Percentiles rank a stretch among this genome's conserved stretches.
Evolutionary conservation across 129 eudicot species (phyloP).

Genomic region (Artemisia annua): DNA sequence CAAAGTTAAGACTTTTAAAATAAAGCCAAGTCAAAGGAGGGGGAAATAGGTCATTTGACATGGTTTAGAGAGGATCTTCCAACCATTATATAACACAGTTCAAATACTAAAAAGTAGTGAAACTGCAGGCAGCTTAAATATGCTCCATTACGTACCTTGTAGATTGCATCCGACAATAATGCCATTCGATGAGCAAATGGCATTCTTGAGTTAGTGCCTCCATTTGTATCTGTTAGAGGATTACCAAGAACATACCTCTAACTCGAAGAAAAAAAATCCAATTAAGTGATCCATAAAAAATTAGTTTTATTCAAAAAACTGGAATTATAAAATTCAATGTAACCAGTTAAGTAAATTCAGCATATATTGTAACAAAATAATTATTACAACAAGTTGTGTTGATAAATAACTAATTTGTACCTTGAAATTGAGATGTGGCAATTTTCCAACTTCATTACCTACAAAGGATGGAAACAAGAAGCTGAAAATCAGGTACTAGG

Average conservation of each 20-base stretch:
- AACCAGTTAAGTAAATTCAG: not conserved
- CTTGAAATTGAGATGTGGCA: conserved; percentile 12
- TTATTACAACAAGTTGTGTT: too few relatives aligned
- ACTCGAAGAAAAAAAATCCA: not conserved
- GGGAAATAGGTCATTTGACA: too few relatives aligned
- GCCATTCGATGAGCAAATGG: conserved; percentile 30
- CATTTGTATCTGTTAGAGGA: conserved; percentile 16
- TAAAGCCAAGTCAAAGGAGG: too few relatives aligned
- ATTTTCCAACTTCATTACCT: conserved; percentile 21
- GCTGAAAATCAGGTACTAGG: not conserved
- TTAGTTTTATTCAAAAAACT: not conserved
- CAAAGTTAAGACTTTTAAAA: too few relatives aligned
- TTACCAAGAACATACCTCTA: conserved; percentile 36
- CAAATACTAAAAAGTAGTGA: too few relatives aligned
- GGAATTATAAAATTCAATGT: not conserved
- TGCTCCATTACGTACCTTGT: conserved; percentile 26
- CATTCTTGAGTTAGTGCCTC: conserved; percentile 19
- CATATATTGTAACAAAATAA: too few relatives aligned
- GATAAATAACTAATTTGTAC: conserved; percentile 5
- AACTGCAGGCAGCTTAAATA: too few relatives aligned
- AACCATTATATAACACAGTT: too few relatives aligned
- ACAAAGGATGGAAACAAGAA: not conserved
- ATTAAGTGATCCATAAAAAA: not conserved
- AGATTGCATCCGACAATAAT: conserved; percentile 31
- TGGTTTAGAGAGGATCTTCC: too few relatives aligned